Evolutionary conservation across 305 asterid species (phyloP), one percentile per base, ranked within the genome.

Genomic region (Ilex paraguariensis): DNA sequence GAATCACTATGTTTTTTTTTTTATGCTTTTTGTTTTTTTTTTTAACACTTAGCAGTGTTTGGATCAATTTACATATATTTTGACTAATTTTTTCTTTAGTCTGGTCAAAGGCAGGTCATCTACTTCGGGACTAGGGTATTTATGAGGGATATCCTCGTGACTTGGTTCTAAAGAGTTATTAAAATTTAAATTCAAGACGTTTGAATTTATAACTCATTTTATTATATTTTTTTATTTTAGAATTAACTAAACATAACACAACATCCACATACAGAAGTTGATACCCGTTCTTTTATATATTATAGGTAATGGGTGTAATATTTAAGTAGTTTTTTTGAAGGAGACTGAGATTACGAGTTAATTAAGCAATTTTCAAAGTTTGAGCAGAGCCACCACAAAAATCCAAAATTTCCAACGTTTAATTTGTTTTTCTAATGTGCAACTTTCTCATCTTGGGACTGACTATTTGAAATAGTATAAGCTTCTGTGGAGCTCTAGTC

Each of bases 241-340:
- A 36, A 4, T 4, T 36, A 36, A 4, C 7, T 36, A 36, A 4
- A 36, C 9, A 36, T 31, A 66, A 39, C 54, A 46, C 70, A 36
- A 63, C 72, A 66, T 77, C 73, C 70, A 76, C 58, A 68, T 68
- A 77, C 76, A 65, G 68, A 65, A 68, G 73, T 60, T 69, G 64
- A 62, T 72, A 81, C 63, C 71, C 66, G 58, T 73, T 32, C 56
- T 63, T 51, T 49, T 58, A 16, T 56, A 56, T 52, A 31, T 32
- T 69, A 32, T 63, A 42, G 62, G 12, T 73, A 54, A 67, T 56
- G 68, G 66, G n/a, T 51, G 61, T 54, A 49, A 49, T 74, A 31
- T 60, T 55, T 0, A 67, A 55, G 59, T 79, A 66, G 17, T 54
- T 56, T 21, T 54, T 68, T 57, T 17, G 55, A 46, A 39, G 66